Evolutionary conservation across 495 filamentous ascomycete species (phyloP).

Genomic region (Penicillium goetzii): DNA sequence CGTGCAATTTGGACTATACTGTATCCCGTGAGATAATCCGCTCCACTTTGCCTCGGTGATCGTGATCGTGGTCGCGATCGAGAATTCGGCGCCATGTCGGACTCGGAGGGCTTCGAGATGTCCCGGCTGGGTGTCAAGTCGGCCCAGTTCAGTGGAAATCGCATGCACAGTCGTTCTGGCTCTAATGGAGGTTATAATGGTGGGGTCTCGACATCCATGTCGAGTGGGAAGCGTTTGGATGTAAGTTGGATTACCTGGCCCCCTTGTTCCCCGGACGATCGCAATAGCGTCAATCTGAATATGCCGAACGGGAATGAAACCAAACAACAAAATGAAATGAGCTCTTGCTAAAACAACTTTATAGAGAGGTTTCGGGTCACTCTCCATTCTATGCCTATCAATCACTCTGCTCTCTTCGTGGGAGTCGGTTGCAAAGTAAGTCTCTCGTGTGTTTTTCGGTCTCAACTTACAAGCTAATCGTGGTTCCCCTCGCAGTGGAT

Average conservation of each 20-base stretch:
- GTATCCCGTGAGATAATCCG: background rate
- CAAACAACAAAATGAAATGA: no score
- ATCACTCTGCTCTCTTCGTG: conserved; percentile 35
- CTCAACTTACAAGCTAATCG: background rate
- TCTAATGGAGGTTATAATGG: conserved; percentile 19
- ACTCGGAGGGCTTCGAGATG: conserved; percentile 21
- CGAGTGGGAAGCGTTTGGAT: conserved; percentile 23
- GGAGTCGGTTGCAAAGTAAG: conserved; percentile 32
- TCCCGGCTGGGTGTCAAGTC: conserved; percentile 20
- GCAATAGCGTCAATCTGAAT: background rate
- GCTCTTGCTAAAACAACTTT: no score
- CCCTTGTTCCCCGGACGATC: background rate
- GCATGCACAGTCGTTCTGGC: conserved; percentile 8
- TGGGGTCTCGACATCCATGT: conserved; percentile 22
- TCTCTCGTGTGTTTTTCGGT: background rate
- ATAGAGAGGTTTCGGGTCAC: conserved; percentile 36
- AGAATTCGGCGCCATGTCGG: conserved; percentile 12
- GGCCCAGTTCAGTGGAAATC: conserved; percentile 7
- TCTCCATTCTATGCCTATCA: conserved; percentile 35
- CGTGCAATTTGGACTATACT: background rate
- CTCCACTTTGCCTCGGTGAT: background rate
- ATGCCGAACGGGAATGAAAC: background rate
- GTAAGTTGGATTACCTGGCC: conserved; percentile 9
- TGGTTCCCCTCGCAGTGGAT: conserved; percentile 9
- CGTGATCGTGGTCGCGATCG: background rate